Percentiles rank a stretch among this genome's conserved stretches.
Conservation (phyloP, 768 basidiomycete genomes). For the Macrolepiota albuminosa region DNA sequence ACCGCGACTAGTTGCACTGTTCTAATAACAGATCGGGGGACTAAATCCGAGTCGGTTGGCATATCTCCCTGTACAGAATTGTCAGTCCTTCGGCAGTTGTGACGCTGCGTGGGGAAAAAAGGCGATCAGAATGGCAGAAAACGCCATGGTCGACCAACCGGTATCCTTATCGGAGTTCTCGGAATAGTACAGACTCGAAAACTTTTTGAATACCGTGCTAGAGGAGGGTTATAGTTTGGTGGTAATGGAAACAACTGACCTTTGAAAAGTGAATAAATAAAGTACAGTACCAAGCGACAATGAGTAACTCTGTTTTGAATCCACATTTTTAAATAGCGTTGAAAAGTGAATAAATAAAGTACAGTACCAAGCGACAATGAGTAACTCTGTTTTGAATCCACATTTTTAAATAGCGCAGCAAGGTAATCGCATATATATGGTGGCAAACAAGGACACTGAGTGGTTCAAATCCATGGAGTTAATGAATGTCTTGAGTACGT, state of each 20-base stretch:
- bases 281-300: background rate
- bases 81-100: background rate
- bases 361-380: background rate
- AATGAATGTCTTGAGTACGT: no score
- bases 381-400: background rate
- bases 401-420: background rate
- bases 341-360: background rate
- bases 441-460: background rate
- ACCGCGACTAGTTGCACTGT: background rate
- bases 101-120: background rate
- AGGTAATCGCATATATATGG: background rate
- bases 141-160: background rate
- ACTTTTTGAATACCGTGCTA: background rate
- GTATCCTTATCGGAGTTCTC: background rate
- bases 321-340: background rate
- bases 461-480: background rate
- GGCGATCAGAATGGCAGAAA: background rate
- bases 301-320: background rate
- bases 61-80: background rate
- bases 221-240: background rate
- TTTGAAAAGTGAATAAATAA: background rate
- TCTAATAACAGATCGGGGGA: background rate
- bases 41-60: background rate
- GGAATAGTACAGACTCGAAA: no score
- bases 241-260: background rate